Base-by-base conservation (phyloP, 2,329 filamentous ascomycete genomes). In the Monilinia laxa region DNA sequence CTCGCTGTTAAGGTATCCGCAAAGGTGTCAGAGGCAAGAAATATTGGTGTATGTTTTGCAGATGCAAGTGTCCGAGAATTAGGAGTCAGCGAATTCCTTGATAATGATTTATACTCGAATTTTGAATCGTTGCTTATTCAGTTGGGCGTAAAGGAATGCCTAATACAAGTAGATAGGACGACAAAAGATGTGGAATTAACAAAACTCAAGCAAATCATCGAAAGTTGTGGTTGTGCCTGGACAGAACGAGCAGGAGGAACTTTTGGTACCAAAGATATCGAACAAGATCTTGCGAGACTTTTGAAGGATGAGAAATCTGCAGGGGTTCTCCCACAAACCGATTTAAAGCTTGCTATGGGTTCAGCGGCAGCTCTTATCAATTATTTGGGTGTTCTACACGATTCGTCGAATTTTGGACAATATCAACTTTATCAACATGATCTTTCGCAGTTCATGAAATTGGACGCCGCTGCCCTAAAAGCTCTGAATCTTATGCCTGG, bases 341-440 rank as follows among this genome's bases (percentile, higher is more conserved):
- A 99, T 68, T 81, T 97, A 64, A 98, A 97, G 79, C 83, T 98
- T 56, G 95, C 95, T 3, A 98, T 99, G 93, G 93, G 93, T 18
- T 92, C 95, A 40, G 93, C 95, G 0, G 90, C 95, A 7, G 92
- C 94, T 10, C 80, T 99, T 72, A 97, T 99, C 81, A 96, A 94
- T 77, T 99, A 99, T 73, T 85, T 99, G 3, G 90, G 90, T 47
- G 89, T 96, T 47, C 85, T 99, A 79, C 91, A 95, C 40, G 95
- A 99, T 76, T 82, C 91, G 1, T 92, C 91, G 66, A 99, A 99
- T 78, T 98, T 97, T 77, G 95, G 96, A 3, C 94, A 99, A 76
- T 99, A 96, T 76, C 92, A 94, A 77, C 85, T 99, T 20, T 99
- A 98, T 76, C 95, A 99, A 78, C 95, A 99, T 78, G 95, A 99